These are phyloP conservation scores for Venturia nashicola DNA, from an alignment of 2,329 filamentous ascomycete species.

Conservation along the genomic window DNA sequence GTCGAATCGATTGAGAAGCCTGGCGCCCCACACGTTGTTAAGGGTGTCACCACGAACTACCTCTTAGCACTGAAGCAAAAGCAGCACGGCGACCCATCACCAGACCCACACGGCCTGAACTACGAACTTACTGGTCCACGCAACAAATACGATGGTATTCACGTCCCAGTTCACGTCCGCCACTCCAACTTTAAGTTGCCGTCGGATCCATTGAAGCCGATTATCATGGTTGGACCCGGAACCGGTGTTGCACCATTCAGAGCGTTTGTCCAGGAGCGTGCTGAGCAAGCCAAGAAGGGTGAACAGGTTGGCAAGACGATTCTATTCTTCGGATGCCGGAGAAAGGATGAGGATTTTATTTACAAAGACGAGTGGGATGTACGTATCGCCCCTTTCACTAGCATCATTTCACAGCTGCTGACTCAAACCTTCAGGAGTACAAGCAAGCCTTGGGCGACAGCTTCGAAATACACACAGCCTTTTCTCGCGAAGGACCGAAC, in stretches of 20 bases:
- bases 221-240: conserved; percentile 93
- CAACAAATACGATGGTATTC: conserved; percentile 94
- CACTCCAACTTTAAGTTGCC: conserved; percentile 99
- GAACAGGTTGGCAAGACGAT: conserved; percentile 76
- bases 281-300: conserved; percentile 67
- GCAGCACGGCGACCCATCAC: conserved; percentile 76
- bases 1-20: conserved; percentile 75
- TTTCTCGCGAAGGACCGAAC: conserved; percentile 75
- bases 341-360: conserved; percentile 76
- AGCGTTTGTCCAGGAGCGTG: conserved; percentile 87
- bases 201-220: conserved; percentile 82
- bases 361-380: conserved; percentile 90
- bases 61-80: conserved; percentile 90
- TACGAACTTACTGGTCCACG: conserved; percentile 82
- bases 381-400: conserved; percentile 27
- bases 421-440: conserved; percentile 52
- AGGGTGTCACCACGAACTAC: conserved; percentile 95
- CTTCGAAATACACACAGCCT: conserved; percentile 83
- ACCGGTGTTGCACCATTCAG: conserved; percentile 96
- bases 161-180: conserved; percentile 87
- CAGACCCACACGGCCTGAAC: conserved; percentile 70
- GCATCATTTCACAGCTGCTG: conserved; percentile 5
- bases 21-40: conserved; percentile 66
- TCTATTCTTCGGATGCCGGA: conserved; percentile 92
- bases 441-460: conserved; percentile 73